Conservation (phyloP, 1,139 yeast species). For the Hansenula lynferdii region DNA sequence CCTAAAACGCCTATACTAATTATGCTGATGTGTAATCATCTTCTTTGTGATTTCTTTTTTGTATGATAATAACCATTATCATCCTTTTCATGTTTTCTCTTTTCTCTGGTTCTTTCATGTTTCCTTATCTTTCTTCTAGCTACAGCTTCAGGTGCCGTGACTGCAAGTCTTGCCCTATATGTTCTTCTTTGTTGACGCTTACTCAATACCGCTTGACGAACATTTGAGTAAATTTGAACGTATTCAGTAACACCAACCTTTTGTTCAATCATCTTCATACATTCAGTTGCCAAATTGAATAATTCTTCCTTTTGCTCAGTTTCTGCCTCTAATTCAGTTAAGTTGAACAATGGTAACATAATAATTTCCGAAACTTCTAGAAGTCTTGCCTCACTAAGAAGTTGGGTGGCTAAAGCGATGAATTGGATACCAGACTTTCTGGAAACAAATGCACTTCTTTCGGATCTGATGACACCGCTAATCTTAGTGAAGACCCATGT, state of each 20-base stretch:
- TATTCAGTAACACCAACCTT: slow-evolving; percentile 74
- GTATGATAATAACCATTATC: slow-evolving; percentile 71
- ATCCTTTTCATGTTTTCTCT: slow-evolving; percentile 69
- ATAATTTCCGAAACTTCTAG: slow-evolving; percentile 39
- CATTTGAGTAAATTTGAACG: slow-evolving; percentile 57
- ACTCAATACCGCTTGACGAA: slow-evolving; percentile 51
- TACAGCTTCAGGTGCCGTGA: slow-evolving; percentile 74
- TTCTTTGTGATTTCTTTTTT: slow-evolving; percentile 45
- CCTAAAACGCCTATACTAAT: too few species aligned
- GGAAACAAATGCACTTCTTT: slow-evolving; percentile 48
- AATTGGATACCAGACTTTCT: slow-evolving; percentile 65
- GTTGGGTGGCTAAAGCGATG: slow-evolving; percentile 51
- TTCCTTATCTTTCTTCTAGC: slow-evolving; percentile 74
- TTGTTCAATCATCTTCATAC: slow-evolving; percentile 60
- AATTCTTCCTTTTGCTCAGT: slow-evolving; percentile 45
- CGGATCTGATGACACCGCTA: slow-evolving; percentile 63
- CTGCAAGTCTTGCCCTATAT: slow-evolving; percentile 71
- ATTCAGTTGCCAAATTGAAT: slow-evolving; percentile 57
- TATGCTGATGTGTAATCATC: too few species aligned
- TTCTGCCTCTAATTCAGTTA: slow-evolving; percentile 41
- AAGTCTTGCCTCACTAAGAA: slow-evolving; percentile 38
- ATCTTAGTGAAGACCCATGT: slow-evolving; percentile 62
- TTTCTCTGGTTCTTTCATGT: slow-evolving; percentile 71
- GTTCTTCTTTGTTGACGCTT: slow-evolving; percentile 75
- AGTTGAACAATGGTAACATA: slow-evolving; percentile 56